Conservation (phyloP, 768 basidiomycete species). For the Leccinum ochraceum region DNA sequence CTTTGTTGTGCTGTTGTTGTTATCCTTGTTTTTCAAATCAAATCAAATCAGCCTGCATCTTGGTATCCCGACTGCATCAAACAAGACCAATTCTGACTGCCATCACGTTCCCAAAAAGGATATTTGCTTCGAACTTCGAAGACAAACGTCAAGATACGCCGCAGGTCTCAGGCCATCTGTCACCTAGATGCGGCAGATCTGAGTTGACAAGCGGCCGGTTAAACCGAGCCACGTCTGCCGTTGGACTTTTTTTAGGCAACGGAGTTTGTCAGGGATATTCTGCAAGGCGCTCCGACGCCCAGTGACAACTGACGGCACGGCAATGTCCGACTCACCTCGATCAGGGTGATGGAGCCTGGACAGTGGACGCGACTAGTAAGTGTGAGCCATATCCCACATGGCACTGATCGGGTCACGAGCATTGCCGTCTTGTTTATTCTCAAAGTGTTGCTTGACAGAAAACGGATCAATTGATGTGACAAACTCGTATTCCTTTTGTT, state of each 20-base stretch:
- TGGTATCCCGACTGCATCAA: not conserved
- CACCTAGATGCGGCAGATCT: not conserved
- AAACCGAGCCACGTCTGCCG: not conserved
- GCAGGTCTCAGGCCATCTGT: not conserved
- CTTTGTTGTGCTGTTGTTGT: not conserved
- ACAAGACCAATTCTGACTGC: not conserved
- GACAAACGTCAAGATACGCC: not conserved
- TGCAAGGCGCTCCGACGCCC: not conserved
- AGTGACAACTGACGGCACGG: not conserved
- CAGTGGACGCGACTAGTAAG: not conserved
- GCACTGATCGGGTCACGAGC: not conserved
- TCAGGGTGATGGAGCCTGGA: not conserved
- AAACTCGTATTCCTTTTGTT: not conserved
- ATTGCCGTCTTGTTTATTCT: not conserved
- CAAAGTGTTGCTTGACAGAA: slow-evolving; percentile 1
- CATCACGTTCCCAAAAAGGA: not conserved
- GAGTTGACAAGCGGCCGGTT: not conserved
- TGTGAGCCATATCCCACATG: not conserved
- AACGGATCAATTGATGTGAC: slow-evolving; percentile 2
- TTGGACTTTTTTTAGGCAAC: not conserved
- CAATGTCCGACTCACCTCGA: not conserved
- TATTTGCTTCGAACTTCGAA: not conserved
- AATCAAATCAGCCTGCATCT: not conserved
- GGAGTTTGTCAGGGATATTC: not conserved
- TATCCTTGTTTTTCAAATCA: not conserved